Conservation (phyloP, 805 yeast species). For the Kazachstania africana region DNA sequence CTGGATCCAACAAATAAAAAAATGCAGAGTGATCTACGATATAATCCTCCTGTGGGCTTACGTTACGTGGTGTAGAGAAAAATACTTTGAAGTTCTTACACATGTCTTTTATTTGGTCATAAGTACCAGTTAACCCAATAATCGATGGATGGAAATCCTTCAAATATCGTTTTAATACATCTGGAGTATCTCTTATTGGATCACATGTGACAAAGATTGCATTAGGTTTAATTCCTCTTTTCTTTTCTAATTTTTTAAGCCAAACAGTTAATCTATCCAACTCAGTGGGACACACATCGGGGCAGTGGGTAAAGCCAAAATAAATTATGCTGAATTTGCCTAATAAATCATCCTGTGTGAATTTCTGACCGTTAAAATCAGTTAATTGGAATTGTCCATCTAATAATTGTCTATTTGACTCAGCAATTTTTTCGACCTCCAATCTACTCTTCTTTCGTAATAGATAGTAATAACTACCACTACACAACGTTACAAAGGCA, state of each 20-base stretch:
- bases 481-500: constrained; percentile 52
- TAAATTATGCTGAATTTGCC: constrained; percentile 75
- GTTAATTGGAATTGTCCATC: constrained; percentile 64
- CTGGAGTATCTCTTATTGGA: constrained; percentile 88
- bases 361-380: constrained; percentile 58
- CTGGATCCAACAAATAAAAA: constrained; percentile 94
- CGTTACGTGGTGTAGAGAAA: constrained; percentile 87
- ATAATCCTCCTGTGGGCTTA: constrained; percentile 89
- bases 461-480: constrained; percentile 58
- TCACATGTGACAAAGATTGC: constrained; percentile 92
- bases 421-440: constrained; percentile 67
- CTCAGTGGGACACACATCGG: constrained; percentile 97
- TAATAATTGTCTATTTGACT: constrained; percentile 74
- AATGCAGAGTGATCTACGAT: constrained; percentile 94
- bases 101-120: constrained; percentile 67
- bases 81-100: constrained; percentile 91
- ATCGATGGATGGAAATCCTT: constrained; percentile 81
- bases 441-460: constrained; percentile 62
- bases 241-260: constrained; percentile 50
- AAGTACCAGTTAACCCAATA: constrained; percentile 84
- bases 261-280: constrained; percentile 72
- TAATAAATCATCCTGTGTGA: constrained; percentile 64
- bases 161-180: constrained; percentile 67
- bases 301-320: constrained; percentile 95
- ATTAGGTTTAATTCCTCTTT: constrained; percentile 54